Base-by-base conservation (phyloP, 345 rosid genomes). In the Bruguiera parviflora region DNA sequence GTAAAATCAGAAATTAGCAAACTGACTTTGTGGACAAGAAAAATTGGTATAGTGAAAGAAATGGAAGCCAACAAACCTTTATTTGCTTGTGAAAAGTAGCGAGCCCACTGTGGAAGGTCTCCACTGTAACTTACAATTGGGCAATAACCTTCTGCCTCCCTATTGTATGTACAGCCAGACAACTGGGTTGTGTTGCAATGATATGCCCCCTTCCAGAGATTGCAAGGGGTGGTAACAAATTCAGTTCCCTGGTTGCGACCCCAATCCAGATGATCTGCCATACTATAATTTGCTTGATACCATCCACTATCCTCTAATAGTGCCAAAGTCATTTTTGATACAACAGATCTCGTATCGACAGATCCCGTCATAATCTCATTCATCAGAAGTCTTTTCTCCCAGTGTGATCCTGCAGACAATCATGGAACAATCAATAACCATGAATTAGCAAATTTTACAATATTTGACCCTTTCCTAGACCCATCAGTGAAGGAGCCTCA, bases 301-400 rank as follows among this genome's bases (percentile, higher is more conserved):
- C 99, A 95, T 52, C 99, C 99, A 75, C 99, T 95, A 75, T 92
- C 99, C 79, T 95, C 99, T 76, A 95, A 77, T 66, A 95, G 80
- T 25, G 99, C 99, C 31, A 95, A 78, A 51, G 98, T 95, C 98
- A 92, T 95, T 84, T 90, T 95, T 16, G 99, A 95, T 77, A 95
- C 98, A 5, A 95, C 98, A 58, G 99, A 95, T 85, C 94, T 82
- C 27, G 98, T 90, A 79, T 95, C 99, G 32, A 95, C 99, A 39
- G 99, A 95, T 58, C 99, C 99, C 15, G 99, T 95, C 99, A 95
- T 95, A 70, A 95, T 92, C 84, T 95, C 99, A 73, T 95, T 95
- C 99, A 95, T 95, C 77, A 95, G 81, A 57, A 95, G 97, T 77
- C 99, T 86, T 71, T 95, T 95, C 64, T 95, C 99, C 99, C 99